Percentiles rank a stretch among this genome's conserved stretches.
These are phyloP conservation scores for Magnolia officinalis DNA, from an alignment of 164 flowering plant species.

Conservation along the genomic window DNA sequence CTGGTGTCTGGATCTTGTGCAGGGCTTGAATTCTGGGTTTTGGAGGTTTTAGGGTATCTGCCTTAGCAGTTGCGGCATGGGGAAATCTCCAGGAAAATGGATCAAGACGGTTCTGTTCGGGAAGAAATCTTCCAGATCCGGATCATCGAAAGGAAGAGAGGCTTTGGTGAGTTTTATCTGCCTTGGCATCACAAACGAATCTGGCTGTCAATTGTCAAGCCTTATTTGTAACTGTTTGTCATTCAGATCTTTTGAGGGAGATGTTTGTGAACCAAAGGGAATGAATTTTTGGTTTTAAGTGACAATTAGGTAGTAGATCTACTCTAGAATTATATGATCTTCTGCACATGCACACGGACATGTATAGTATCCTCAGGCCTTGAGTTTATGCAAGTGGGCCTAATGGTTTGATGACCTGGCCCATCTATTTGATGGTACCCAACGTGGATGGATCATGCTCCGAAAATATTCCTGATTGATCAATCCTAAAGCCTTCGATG, in stretches of 20 bases:
- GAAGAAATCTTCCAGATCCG: slow-evolving; percentile 69
- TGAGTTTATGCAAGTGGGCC: background rate
- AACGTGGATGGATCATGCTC: background rate
- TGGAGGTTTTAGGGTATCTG: background rate
- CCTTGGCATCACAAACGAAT: background rate
- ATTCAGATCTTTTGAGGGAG: background rate
- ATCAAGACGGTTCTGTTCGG: slow-evolving; percentile 77
- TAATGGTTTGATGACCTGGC: background rate
- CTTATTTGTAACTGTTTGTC: background rate
- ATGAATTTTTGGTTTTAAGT: background rate
- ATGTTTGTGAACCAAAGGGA: background rate
- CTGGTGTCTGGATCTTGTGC: background rate
- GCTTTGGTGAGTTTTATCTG: slow-evolving; percentile 18
- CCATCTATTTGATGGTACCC: background rate
- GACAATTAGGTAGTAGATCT: background rate
- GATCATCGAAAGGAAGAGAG: slow-evolving; percentile 48
- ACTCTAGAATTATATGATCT: too few relatives aligned
- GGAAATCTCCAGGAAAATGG: slow-evolving; percentile 89
- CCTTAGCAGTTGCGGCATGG: slow-evolving; percentile 36
- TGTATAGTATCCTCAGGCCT: background rate
- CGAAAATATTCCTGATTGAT: too few relatives aligned
- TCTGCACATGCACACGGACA: background rate
- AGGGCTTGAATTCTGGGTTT: background rate
- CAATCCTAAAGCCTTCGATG: too few relatives aligned
- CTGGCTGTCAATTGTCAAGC: background rate